Percentiles rank a stretch among this genome's conserved stretches.
These are phyloP conservation scores for Aspergillus niger DNA, from an alignment of 2,329 filamentous ascomycete species.

Conservation along the genomic window DNA sequence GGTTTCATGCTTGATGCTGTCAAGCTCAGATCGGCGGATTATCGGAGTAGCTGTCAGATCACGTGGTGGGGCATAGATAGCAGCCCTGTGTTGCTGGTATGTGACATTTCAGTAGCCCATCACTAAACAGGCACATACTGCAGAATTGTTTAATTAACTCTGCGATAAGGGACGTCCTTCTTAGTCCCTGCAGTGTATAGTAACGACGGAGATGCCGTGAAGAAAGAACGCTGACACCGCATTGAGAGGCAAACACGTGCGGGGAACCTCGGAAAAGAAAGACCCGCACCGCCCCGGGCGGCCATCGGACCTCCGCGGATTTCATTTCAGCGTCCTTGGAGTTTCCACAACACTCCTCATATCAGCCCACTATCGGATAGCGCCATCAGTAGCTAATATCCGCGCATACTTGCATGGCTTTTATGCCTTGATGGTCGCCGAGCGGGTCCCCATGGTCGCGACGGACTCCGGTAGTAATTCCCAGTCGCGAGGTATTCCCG, in stretches of 20 bases:
- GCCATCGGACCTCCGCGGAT: background rate
- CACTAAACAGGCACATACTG: no score
- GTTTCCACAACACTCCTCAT: background rate
- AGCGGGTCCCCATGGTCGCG: background rate
- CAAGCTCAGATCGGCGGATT: constrained; percentile 5
- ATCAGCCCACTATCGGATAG: background rate
- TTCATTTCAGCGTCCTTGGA: background rate
- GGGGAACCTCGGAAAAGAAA: background rate
- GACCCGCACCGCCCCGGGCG: background rate
- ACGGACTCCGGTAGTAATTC: background rate
- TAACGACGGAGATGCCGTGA: background rate
- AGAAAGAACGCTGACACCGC: background rate
- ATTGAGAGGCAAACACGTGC: background rate
- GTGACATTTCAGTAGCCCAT: background rate
- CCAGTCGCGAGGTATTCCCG: constrained; percentile 7
- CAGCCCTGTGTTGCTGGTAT: background rate
- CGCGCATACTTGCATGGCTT: background rate
- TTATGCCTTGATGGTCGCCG: background rate
- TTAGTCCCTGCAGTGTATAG: background rate
- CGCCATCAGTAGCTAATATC: background rate
- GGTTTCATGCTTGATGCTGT: constrained; percentile 1
- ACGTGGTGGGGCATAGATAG: background rate
- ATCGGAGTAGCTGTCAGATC: background rate
- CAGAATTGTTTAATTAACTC: no score
- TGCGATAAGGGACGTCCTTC: background rate